A percentile compares a stretch with the other conserved stretches of the same genome.
Conservation (phyloP, 805 yeast genomes). For the Kodamaea kaohsiungensis region DNA sequence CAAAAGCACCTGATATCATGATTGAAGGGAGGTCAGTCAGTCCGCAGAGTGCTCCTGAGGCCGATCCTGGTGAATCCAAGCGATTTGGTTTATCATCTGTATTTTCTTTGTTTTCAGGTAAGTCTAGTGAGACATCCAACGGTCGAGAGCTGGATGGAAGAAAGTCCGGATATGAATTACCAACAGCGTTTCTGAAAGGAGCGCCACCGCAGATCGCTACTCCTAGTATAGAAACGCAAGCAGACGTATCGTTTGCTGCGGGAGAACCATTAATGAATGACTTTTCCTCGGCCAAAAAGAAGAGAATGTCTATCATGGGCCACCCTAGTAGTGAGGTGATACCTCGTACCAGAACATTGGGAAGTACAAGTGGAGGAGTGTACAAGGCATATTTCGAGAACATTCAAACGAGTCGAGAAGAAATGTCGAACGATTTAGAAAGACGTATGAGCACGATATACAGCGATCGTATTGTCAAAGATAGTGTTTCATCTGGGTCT, state of each 20-base stretch:
- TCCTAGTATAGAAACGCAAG: not conserved
- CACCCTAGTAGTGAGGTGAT: slow-evolving; percentile 15
- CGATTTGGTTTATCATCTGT: not conserved
- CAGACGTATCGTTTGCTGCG: not conserved
- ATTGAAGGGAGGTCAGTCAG: slow-evolving; percentile 1
- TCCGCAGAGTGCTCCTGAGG: not conserved
- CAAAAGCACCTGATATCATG: not conserved
- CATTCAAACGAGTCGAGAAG: slow-evolving; percentile 19
- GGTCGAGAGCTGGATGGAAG: not conserved
- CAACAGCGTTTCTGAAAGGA: not conserved
- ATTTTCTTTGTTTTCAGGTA: not conserved
- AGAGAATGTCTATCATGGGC: slow-evolving; percentile 26
- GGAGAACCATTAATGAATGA: slow-evolving; percentile 22
- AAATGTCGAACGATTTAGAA: slow-evolving; percentile 27
- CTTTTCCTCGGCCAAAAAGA: slow-evolving; percentile 29
- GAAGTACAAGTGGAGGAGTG: slow-evolving; percentile 14
- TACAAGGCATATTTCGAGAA: slow-evolving; percentile 22
- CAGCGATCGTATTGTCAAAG: slow-evolving; percentile 15
- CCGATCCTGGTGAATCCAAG: not conserved
- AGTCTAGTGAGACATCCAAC: not conserved
- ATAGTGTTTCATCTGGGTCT: slow-evolving; percentile 11
- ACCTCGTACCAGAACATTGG: slow-evolving; percentile 29
- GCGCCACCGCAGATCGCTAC: not conserved
- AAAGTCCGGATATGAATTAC: not conserved
- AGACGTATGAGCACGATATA: slow-evolving; percentile 26